A percentile compares a stretch with the other conserved stretches of the same genome.
Evolutionary conservation across 257 asterid species (phyloP).

Genomic region (Asclepias syriaca): DNA sequence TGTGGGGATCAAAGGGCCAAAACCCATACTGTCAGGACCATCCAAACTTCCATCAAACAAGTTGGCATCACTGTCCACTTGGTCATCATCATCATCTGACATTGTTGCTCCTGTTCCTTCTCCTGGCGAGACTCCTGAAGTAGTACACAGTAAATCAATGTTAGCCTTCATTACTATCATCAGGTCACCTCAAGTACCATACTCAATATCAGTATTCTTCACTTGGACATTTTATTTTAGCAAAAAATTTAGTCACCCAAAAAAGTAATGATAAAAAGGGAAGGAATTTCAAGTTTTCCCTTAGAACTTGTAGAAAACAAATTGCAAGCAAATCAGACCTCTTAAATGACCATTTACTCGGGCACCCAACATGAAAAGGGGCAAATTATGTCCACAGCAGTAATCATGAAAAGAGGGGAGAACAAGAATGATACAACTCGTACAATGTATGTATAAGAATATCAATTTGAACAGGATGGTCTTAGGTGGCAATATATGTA

Average conservation of each 20-base stretch:
- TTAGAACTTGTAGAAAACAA: background rate
- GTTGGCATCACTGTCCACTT: conserved; percentile 82
- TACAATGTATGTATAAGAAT: background rate
- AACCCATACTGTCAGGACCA: conserved; percentile 85
- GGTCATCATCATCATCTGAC: conserved; percentile 97
- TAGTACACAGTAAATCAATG: background rate
- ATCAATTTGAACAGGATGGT: background rate
- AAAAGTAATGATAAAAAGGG: background rate
- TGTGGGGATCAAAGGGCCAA: conserved; percentile 88
- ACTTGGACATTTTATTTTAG: background rate
- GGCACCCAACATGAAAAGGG: background rate
- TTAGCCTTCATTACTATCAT: background rate
- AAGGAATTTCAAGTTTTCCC: background rate
- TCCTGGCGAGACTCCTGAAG: conserved; percentile 85
- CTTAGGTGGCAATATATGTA: background rate
- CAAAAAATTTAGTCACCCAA: background rate
- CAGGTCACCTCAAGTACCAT: background rate
- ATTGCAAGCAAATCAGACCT: background rate
- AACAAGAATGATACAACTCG: background rate
- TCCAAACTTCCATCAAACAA: conserved; percentile 84
- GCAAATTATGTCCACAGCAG: background rate
- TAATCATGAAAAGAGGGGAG: background rate
- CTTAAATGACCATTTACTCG: background rate
- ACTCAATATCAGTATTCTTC: background rate
- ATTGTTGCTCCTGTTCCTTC: conserved; percentile 98